Evolutionary conservation across 1,284 basidiomycete species (phyloP).

Genomic region (Cryptococcus floricola): DNA sequence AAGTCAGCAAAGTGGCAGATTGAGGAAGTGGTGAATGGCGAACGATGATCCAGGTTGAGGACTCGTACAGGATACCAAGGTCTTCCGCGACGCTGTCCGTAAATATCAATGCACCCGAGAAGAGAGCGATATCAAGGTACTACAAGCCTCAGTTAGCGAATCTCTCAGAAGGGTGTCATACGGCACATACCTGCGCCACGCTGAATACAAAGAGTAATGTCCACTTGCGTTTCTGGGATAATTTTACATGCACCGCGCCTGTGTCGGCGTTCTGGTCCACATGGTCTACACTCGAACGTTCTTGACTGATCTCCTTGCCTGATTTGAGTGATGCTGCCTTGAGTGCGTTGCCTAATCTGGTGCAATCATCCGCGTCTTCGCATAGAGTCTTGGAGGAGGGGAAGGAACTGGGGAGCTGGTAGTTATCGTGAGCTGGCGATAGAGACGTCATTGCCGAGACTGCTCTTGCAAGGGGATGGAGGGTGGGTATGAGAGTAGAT

Average conservation of each 20-base stretch:
- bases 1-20: neutral
- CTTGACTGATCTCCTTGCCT: too few species aligned
- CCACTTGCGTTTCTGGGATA: slow-evolving; percentile 24
- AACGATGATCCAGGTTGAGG: slow-evolving; percentile 35
- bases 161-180: neutral
- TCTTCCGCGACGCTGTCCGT: slow-evolving; percentile 24
- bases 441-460: too few species aligned
- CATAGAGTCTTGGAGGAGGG: too few species aligned
- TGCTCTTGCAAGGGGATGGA: too few species aligned
- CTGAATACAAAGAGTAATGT: slow-evolving; percentile 25
- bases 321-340: too few species aligned
- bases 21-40: neutral
- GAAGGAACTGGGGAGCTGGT: too few species aligned
- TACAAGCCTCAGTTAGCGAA: slow-evolving; percentile 8
- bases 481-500: too few species aligned
- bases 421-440: too few species aligned
- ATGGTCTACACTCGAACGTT: too few species aligned
- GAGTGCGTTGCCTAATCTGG: too few species aligned
- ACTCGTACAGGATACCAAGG: slow-evolving; percentile 27
- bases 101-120: slow-evolving; percentile 24
- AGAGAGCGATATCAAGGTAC: slow-evolving; percentile 17
- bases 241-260: neutral
- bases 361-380: too few species aligned
- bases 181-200: slow-evolving; percentile 20
- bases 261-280: too few species aligned